Evolutionary conservation across 345 rosid genomes (phyloP).

Genomic region (Brassica napus): Da-Ae NC_063437.1:17459501-17460000

Average conservation of each 20-base stretch:
- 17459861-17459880: slow-evolving; percentile 24
- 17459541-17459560: slow-evolving; percentile 43
- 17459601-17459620: slow-evolving; percentile 13
- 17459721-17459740: slow-evolving; percentile 29
- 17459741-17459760: not conserved
- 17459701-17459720: slow-evolving; percentile 42
- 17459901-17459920: slow-evolving; percentile 30
- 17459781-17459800: not conserved
- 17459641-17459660: slow-evolving; percentile 27
- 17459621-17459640: slow-evolving; percentile 16
- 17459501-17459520: slow-evolving; percentile 16
- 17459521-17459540: slow-evolving; percentile 17
- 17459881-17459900: slow-evolving; percentile 32
- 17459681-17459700: slow-evolving; percentile 41
- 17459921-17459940: slow-evolving; percentile 31
- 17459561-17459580: slow-evolving; percentile 33
- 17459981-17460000: slow-evolving; percentile 94
- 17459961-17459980: slow-evolving; percentile 66
- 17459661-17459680: slow-evolving; percentile 34
- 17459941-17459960: slow-evolving; percentile 41
- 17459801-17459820: not conserved
- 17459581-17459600: not conserved
- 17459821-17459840: too few species aligned
- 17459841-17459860: too few species aligned
- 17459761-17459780: too few species aligned